A percentile compares a stretch with the other conserved stretches of the same genome.
phyloP scores from a whole-genome alignment of 2,329 filamentous ascomycete genomes.

The Kalmusia sp. region DNA sequence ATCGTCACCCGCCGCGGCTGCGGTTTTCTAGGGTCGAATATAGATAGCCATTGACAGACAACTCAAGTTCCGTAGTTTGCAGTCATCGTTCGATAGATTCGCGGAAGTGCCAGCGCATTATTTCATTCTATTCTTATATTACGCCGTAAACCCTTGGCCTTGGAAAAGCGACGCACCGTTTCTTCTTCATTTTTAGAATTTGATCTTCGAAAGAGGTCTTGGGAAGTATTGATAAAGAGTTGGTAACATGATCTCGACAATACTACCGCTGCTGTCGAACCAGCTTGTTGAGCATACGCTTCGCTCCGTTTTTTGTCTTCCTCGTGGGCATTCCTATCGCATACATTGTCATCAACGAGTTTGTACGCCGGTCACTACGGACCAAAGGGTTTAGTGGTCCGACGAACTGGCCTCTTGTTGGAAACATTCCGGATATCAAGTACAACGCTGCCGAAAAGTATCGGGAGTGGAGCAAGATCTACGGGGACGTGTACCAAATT shows the following conservation, averaged over 20 bases:
- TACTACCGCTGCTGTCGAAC: conserved; percentile 29
- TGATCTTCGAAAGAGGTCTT: not conserved
- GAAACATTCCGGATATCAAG: conserved; percentile 52
- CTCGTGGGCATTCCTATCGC: conserved; percentile 37
- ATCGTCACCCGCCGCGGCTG: conserved; percentile 7
- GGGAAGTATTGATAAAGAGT: not conserved
- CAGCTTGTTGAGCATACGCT: conserved; percentile 33
- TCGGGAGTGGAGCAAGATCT: conserved; percentile 50
- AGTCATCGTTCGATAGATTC: not conserved
- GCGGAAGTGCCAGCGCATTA: not conserved
- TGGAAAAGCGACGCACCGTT: not conserved
- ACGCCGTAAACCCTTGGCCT: not conserved
- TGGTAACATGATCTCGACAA: conserved; percentile 36
- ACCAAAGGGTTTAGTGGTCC: conserved; percentile 49
- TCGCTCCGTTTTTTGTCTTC: conserved; percentile 26
- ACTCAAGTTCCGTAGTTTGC: not conserved
- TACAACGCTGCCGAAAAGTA: conserved; percentile 53
- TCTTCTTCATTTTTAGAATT: not conserved
- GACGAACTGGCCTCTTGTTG: conserved; percentile 48
- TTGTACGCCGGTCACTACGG: conserved; percentile 41
- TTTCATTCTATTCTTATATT: not conserved
- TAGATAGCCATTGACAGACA: not conserved
- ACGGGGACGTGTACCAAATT: conserved; percentile 55
- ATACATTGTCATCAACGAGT: conserved; percentile 49
- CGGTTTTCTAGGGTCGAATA: not conserved